Percentiles rank a stretch among this genome's conserved stretches.
Evolutionary conservation across 2,329 filamentous ascomycete genomes (phyloP).

Genomic region (Pestalotiopsis sp.): DNA sequence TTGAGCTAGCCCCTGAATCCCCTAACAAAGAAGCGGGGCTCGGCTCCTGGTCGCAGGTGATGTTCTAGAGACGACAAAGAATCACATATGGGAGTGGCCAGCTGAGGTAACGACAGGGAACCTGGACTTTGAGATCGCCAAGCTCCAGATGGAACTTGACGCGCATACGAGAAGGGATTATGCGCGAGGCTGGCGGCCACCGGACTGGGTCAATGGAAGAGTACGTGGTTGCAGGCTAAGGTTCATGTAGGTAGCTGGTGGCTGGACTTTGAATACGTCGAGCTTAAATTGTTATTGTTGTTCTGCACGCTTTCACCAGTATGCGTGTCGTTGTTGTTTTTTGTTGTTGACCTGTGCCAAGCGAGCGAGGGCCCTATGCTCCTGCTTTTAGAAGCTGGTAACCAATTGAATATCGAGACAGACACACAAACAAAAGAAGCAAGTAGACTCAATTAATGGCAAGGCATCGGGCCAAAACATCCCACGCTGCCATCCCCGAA

Average conservation of each 20-base stretch:
- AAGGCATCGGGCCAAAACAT: not conserved
- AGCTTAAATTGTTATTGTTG: not conserved
- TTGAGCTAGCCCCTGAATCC: not conserved
- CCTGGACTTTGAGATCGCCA: not conserved
- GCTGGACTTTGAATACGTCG: not conserved
- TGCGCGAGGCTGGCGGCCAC: not conserved
- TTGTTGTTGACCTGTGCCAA: not conserved
- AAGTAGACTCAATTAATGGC: not conserved
- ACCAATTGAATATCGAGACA: not conserved
- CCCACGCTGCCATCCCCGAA: not conserved
- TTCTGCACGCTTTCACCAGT: not conserved
- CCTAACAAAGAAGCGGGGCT: not conserved
- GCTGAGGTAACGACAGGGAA: not conserved
- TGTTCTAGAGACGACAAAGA: not conserved
- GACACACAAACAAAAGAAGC: not conserved
- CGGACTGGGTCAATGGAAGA: too few relatives aligned
- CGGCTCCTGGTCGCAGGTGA: not conserved
- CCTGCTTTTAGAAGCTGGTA: not conserved
- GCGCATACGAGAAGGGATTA: not conserved
- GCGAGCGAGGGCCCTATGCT: not conserved
- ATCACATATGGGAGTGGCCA: not conserved
- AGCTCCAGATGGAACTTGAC: not conserved
- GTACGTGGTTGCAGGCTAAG: not conserved
- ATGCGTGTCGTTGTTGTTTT: not conserved
- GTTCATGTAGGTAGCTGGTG: not conserved